phyloP scores from a whole-genome alignment of 2,329 filamentous ascomycete species.

The Apiospora kogelbergensis region DNA sequence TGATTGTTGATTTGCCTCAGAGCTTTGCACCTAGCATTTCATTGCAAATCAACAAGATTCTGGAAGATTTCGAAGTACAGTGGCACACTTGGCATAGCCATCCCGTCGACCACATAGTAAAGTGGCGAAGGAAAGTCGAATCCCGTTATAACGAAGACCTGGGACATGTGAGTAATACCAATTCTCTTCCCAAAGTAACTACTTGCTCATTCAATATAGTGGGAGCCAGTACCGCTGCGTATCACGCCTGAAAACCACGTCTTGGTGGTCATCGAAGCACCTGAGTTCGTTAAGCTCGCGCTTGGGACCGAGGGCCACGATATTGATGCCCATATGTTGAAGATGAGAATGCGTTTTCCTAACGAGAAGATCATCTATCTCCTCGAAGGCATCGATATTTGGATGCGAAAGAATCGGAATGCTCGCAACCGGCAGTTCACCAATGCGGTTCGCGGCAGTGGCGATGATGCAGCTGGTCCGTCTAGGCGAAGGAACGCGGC shows the following conservation, averaged over 20 bases:
- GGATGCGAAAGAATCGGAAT: conserved; percentile 69
- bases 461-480: conserved; percentile 25
- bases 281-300: conserved; percentile 65
- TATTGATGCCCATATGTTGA: conserved; percentile 59
- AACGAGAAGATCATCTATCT: conserved; percentile 63
- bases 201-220: conserved; percentile 30
- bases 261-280: conserved; percentile 60
- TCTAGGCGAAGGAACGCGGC: conserved; percentile 41
- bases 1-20: conserved; percentile 71
- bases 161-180: conserved; percentile 38
- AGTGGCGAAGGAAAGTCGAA: conserved; percentile 69
- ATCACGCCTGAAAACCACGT: conserved; percentile 60
- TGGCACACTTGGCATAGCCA: conserved; percentile 42
- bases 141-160: conserved; percentile 60
- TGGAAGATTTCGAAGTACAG: conserved; percentile 50
- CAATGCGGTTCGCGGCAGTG: conserved; percentile 31
- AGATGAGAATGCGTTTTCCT: conserved; percentile 54
- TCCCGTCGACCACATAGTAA: conserved; percentile 53
- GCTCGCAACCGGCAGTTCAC: conserved; percentile 65
- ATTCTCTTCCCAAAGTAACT: background rate
- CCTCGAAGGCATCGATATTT: conserved; percentile 66
- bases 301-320: conserved; percentile 44
- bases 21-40: conserved; percentile 49
- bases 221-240: conserved; percentile 59
- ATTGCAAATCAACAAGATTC: conserved; percentile 48